Base-by-base conservation (phyloP, 345 rosid genomes). In the Schrenkiella parvula region DNA sequence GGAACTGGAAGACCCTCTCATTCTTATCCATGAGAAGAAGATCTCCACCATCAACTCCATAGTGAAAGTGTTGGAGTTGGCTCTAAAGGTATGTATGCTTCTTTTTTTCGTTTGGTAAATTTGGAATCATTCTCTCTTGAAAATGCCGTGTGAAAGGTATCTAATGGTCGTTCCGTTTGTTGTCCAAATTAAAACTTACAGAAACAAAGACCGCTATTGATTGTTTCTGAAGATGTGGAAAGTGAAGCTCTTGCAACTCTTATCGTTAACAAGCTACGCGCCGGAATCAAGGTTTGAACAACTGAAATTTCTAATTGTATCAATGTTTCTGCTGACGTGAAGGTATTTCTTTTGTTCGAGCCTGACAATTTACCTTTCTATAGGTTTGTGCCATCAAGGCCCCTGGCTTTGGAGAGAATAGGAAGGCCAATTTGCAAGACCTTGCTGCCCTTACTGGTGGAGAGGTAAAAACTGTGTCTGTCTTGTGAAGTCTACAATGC, bases 331-430 rank as follows among this genome's bases (percentile, higher is more conserved):
- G n/a, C n/a, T n/a, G n/a, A n/a, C n/a, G n/a, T n/a, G n/a, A n/a
- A n/a, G n/a, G n/a, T n/a, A n/a, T n/a, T n/a, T 48, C 11, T 35
- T 66, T 5, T 21, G 32, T 26, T 37, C 34, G 29, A 39, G 50
- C 26, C 18, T 21, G 8, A 13, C 26, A 8, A 4, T 3, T 13
- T 56, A 13, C 19, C 37, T 64, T 46, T 11, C 31, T 70, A 15
- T 46, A 91, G 98, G 90, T 95, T 21, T 95, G 99, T 83, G 89
- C 99, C 55, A 82, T 95, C 34, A 95, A 95, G 72, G 99, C 99
- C 52, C 99, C 99, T 56, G 98, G 98, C 26, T 95, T 95, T 80
- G 99, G 99, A 64, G 99, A 95, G 80, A 95, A 95, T 69, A 80
- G 99, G 78, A 91, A 88, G 80, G 84, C 98, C 38, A 80, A 76